Evolutionary conservation across 352 stramenopile species (phyloP).

Genomic region (Globisporangium orthogonon): DNA sequence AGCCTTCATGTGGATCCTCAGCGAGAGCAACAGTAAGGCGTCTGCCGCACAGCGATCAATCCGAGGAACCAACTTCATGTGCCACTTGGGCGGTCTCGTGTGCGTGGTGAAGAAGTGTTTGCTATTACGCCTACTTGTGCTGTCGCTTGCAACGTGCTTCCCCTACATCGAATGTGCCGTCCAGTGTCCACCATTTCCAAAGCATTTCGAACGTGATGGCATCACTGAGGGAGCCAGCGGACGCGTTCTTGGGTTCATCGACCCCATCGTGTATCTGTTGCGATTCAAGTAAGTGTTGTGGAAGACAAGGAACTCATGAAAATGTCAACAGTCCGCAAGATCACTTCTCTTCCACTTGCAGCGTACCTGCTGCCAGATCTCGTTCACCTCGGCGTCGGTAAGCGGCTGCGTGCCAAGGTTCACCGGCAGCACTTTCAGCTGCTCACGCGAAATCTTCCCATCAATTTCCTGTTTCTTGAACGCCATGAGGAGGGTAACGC

Average conservation of each 20-base stretch:
- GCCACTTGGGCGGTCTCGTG: not conserved
- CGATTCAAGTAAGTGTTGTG: not conserved
- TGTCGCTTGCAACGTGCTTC: constrained; percentile 1
- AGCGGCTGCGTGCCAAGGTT: constrained; percentile 29
- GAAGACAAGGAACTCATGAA: not conserved
- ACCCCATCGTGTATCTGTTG: constrained; percentile 2
- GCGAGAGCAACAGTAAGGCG: not conserved
- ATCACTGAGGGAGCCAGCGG: not conserved
- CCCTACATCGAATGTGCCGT: constrained; percentile 26
- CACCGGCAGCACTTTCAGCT: constrained; percentile 26
- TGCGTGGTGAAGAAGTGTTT: not conserved
- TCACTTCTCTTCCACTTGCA: not conserved
- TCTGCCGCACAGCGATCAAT: not conserved
- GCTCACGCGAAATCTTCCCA: constrained; percentile 17
- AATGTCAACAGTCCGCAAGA: not conserved
- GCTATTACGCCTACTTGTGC: not conserved
- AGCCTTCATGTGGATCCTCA: not conserved
- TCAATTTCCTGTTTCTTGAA: constrained; percentile 30
- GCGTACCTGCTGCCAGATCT: constrained; percentile 38
- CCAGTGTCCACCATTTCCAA: constrained; percentile 57
- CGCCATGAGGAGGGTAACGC: constrained; percentile 18
- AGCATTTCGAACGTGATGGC: constrained; percentile 28
- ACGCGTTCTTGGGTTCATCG: not conserved
- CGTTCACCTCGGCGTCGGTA: constrained; percentile 32
- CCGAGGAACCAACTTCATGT: constrained; percentile 2